Evolutionary conservation across 257 asterid genomes (phyloP).

Genomic region (Galeopsis tetrahit): DNA sequence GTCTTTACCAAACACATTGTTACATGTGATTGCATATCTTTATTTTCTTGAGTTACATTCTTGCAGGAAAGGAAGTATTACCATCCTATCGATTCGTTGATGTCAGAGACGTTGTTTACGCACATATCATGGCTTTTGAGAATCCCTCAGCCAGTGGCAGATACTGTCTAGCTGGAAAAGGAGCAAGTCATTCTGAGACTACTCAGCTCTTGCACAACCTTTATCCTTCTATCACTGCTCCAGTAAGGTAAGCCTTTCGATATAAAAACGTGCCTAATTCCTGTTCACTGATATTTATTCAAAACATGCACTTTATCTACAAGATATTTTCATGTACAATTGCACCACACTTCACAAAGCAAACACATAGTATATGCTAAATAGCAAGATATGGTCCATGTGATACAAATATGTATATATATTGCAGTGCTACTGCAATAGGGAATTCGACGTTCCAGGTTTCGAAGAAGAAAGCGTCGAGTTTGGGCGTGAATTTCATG

Average conservation of each 20-base stretch:
- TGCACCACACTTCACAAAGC: too few species aligned
- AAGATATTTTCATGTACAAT: too few species aligned
- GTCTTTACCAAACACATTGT: background rate
- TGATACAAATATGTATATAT: background rate
- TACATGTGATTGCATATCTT: background rate
- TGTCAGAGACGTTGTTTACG: conserved; percentile 50
- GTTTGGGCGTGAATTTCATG: conserved; percentile 47
- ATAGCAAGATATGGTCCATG: background rate
- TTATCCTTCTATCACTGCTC: conserved; percentile 40
- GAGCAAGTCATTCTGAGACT: conserved; percentile 11
- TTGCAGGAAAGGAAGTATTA: background rate
- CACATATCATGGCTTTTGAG: conserved; percentile 53
- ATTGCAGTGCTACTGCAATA: background rate
- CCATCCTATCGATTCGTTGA: conserved; percentile 35
- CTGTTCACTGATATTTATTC: background rate
- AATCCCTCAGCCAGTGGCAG: conserved; percentile 47
- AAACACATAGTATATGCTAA: too few species aligned
- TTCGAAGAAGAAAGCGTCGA: conserved; percentile 45
- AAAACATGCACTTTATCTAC: background rate
- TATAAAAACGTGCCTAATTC: background rate
- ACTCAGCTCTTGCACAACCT: conserved; percentile 35
- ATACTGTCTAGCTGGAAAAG: conserved; percentile 40
- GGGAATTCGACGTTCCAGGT: conserved; percentile 25
- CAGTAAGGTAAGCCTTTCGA: conserved; percentile 26
- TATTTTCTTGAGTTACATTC: background rate